Evolutionary conservation across 768 basidiomycete species (phyloP).

Genomic region (Mycena vulgaris): DNA sequence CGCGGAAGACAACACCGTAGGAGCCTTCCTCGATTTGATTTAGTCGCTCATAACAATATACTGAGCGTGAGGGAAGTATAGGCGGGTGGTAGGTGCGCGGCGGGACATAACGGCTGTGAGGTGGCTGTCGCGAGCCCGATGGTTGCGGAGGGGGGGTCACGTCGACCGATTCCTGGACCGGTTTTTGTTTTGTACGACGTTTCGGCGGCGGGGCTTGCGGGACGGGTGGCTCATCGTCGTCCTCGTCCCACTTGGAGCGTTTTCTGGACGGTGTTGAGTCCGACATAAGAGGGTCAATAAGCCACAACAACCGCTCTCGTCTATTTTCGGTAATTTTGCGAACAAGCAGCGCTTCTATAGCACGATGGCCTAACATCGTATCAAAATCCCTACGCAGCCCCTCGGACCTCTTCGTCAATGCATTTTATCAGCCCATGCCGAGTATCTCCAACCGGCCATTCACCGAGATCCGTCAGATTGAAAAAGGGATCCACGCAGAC

Average conservation of each 20-base stretch:
- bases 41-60: conserved; percentile 93
- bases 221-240: conserved; percentile 52
- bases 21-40: conserved; percentile 99
- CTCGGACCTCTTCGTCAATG: conserved; percentile 67
- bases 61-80: conserved; percentile 90
- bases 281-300: conserved; percentile 41
- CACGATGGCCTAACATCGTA: too few species aligned
- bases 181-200: conserved; percentile 67
- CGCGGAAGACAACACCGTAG: conserved; percentile 98
- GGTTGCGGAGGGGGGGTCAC: conserved; percentile 39
- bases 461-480: conserved; percentile 33
- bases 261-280: conserved; percentile 74
- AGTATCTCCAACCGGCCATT: conserved; percentile 69
- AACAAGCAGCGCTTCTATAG: too few species aligned
- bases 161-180: conserved; percentile 45
- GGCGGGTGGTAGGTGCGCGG: conserved; percentile 83
- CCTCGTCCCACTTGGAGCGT: conserved; percentile 84
- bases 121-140: conserved; percentile 36
- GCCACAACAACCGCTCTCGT: conserved; percentile 21
- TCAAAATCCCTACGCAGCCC: conserved; percentile 37
- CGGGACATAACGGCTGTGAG: conserved; percentile 82
- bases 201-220: conserved; percentile 62
- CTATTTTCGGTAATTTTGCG: conserved; percentile 10
- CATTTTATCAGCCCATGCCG: conserved; percentile 76
- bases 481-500: conserved; percentile 83